phyloP scores from a whole-genome alignment of 352 stramenopile species.

The Pythium guiyangense region DNA sequence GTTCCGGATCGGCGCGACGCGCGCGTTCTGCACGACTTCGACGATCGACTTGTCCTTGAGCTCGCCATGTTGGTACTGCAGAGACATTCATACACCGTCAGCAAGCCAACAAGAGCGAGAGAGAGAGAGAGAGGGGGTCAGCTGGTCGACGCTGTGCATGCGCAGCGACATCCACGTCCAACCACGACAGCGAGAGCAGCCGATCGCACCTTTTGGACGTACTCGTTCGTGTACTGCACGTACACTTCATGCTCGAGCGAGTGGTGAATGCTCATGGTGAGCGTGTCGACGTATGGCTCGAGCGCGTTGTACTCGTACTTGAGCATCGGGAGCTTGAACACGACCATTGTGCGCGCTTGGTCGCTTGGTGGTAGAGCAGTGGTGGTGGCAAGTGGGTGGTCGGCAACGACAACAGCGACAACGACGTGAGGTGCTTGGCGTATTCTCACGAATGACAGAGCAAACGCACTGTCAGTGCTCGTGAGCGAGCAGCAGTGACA shows the following conservation, averaged over 20 bases:
- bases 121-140: too few relatives aligned
- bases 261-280: constrained; percentile 91
- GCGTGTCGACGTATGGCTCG: constrained; percentile 86
- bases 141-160: too few relatives aligned
- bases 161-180: background rate
- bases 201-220: constrained; percentile 51
- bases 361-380: too few relatives aligned
- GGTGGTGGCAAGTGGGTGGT: too few relatives aligned
- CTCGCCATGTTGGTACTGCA: constrained; percentile 53
- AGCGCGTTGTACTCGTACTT: constrained; percentile 85
- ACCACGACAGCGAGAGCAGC: background rate
- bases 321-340: constrained; percentile 77
- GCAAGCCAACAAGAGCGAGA: too few relatives aligned
- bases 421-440: too few relatives aligned
- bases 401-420: too few relatives aligned
- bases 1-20: constrained; percentile 73
- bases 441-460: too few relatives aligned
- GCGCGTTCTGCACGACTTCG: constrained; percentile 68
- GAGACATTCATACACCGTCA: background rate
- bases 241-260: constrained; percentile 89
- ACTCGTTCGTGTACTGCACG: constrained; percentile 90
- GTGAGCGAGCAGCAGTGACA: too few relatives aligned
- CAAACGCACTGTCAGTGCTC: too few relatives aligned
- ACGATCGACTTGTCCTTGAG: constrained; percentile 81
- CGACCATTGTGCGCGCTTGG: background rate